Conservation (phyloP, 1,284 basidiomycete genomes). For the Takashimella tepidaria region DNA sequence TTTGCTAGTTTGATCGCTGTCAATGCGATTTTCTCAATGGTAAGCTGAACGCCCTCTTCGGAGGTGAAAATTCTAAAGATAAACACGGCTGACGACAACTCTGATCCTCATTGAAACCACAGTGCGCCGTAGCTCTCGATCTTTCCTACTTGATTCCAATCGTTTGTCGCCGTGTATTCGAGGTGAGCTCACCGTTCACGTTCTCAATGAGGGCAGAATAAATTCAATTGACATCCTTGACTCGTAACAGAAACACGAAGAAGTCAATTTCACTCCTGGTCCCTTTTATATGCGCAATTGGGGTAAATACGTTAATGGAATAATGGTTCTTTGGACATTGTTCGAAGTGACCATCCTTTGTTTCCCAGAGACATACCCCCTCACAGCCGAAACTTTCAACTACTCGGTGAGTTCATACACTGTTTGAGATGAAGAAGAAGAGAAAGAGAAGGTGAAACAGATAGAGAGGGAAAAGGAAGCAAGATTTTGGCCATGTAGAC, state of each 20-base stretch:
- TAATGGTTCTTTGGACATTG: constrained; percentile 28
- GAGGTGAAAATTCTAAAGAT: constrained; percentile 18
- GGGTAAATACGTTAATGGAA: constrained; percentile 29
- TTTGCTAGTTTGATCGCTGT: constrained; percentile 73
- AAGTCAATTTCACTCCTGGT: constrained; percentile 40
- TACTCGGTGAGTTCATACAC: constrained; percentile 22
- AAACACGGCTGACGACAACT: constrained; percentile 2
- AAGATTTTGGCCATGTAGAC: too few species aligned
- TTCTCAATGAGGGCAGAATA: too few species aligned
- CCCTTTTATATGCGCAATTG: constrained; percentile 38
- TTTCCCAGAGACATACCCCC: constrained; percentile 22
- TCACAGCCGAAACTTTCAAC: constrained; percentile 26
- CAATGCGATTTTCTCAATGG: constrained; percentile 63
- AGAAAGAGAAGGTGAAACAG: too few species aligned
- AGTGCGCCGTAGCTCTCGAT: constrained; percentile 38
- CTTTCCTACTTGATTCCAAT: constrained; percentile 39
- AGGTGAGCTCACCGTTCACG: constrained; percentile 10
- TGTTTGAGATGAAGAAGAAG: too few species aligned
- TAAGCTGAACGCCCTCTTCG: neutral
- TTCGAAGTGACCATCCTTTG: constrained; percentile 37
- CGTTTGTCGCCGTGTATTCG: constrained; percentile 32
- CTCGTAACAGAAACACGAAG: constrained; percentile 21
- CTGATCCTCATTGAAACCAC: neutral
- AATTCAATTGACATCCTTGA: neutral
- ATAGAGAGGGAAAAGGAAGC: too few species aligned